These are phyloP conservation scores for Phialophora macrospora DNA, from an alignment of 2,329 filamentous ascomycete species.

Conservation along the genomic window DNA sequence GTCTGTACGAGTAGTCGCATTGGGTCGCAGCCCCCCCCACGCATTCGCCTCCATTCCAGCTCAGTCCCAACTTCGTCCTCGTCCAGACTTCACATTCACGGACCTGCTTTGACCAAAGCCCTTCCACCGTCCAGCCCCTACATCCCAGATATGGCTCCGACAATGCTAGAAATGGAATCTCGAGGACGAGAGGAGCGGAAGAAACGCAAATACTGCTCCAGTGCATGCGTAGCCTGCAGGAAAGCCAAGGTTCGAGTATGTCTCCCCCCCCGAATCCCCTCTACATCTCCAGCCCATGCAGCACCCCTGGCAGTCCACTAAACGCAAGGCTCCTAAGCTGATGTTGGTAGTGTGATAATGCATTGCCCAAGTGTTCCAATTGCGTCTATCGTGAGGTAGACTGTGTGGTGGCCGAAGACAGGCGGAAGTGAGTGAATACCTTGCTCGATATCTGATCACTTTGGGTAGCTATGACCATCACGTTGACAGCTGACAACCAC, in stretches of 20 bases:
- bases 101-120: too few species aligned
- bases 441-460: too few species aligned
- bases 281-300: too few species aligned
- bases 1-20: too few species aligned
- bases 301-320: too few species aligned
- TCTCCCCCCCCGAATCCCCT: too few species aligned
- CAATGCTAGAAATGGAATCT: conserved; percentile 6
- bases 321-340: not conserved
- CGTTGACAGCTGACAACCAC: not conserved
- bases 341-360: conserved; percentile 13
- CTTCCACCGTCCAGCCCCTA: too few species aligned
- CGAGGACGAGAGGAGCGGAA: conserved; percentile 2
- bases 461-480: not conserved
- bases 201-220: conserved; percentile 9
- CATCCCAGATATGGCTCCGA: too few species aligned
- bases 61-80: too few species aligned
- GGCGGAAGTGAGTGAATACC: conserved; percentile 4
- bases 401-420: conserved; percentile 17
- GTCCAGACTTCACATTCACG: too few species aligned
- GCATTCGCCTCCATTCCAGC: too few species aligned
- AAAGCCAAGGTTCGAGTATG: not conserved
- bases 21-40: too few species aligned
- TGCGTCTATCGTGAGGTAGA: conserved; percentile 1
- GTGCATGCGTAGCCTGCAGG: conserved; percentile 1
- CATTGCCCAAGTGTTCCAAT: conserved; percentile 7